These are phyloP conservation scores for Exophiala viscosa DNA, from an alignment of 2,329 filamentous ascomycete species.

Conservation along the genomic window DNA sequence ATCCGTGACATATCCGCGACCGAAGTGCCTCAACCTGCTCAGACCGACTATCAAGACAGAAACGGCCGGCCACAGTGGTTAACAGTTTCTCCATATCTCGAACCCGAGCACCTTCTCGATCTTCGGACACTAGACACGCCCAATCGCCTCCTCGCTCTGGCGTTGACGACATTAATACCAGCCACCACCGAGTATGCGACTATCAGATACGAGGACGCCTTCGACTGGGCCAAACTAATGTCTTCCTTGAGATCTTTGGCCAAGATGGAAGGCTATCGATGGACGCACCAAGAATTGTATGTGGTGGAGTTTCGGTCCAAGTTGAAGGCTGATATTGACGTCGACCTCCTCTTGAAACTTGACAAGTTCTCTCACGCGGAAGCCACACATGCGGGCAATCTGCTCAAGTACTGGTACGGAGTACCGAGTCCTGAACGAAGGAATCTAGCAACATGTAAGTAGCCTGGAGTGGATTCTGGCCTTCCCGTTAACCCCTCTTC, in stretches of 20 bases:
- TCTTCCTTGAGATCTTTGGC: slow-evolving; percentile 54
- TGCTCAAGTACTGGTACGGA: slow-evolving; percentile 95
- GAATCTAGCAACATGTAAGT: slow-evolving; percentile 77
- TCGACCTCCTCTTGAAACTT: slow-evolving; percentile 64
- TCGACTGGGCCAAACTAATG: slow-evolving; percentile 72
- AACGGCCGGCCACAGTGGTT: slow-evolving; percentile 35
- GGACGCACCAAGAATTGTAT: slow-evolving; percentile 68
- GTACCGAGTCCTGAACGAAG: slow-evolving; percentile 63
- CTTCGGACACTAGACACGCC: slow-evolving; percentile 63
- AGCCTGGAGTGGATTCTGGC: background rate
- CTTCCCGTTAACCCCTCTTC: slow-evolving; percentile 26
- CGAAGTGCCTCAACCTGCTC: background rate
- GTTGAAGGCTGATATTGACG: slow-evolving; percentile 64
- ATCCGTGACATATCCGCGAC: background rate
- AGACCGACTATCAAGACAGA: background rate
- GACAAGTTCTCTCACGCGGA: slow-evolving; percentile 78
- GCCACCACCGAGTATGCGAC: slow-evolving; percentile 71
- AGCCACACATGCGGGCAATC: slow-evolving; percentile 71
- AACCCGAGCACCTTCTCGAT: slow-evolving; percentile 67
- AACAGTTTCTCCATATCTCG: slow-evolving; percentile 72
- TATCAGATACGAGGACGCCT: slow-evolving; percentile 65
- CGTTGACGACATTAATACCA: slow-evolving; percentile 62
- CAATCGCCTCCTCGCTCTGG: slow-evolving; percentile 66
- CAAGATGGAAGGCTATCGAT: slow-evolving; percentile 47
- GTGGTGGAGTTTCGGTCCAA: slow-evolving; percentile 78